A percentile compares a stretch with the other conserved stretches of the same genome.
Conservation (phyloP, 2,329 filamentous ascomycete species). For the Fusarium solani-melongenae region DNA sequence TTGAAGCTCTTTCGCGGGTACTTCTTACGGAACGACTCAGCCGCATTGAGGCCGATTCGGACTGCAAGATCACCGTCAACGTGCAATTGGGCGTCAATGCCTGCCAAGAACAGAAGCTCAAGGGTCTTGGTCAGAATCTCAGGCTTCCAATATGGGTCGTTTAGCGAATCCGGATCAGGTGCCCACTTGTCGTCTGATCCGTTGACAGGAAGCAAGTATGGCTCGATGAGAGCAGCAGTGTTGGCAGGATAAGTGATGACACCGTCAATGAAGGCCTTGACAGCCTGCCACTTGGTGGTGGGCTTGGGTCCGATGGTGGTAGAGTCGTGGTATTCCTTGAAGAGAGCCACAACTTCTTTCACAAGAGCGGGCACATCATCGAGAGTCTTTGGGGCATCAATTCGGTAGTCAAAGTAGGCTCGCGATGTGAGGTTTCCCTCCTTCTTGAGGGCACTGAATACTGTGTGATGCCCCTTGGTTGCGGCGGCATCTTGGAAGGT, state of each 20-base stretch:
- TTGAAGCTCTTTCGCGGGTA: slow-evolving; percentile 30
- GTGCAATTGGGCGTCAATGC: slow-evolving; percentile 40
- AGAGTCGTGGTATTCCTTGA: slow-evolving; percentile 26
- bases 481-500: slow-evolving; percentile 44
- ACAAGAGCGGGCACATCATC: slow-evolving; percentile 21
- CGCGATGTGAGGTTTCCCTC: slow-evolving; percentile 35
- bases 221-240: slow-evolving; percentile 43
- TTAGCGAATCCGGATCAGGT: slow-evolving; percentile 40
- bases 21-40: slow-evolving; percentile 37
- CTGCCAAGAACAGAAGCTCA: slow-evolving; percentile 33
- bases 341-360: slow-evolving; percentile 11
- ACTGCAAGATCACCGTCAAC: slow-evolving; percentile 42
- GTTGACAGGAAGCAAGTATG: slow-evolving; percentile 37
- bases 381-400: slow-evolving; percentile 36
- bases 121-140: slow-evolving; percentile 39
- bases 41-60: slow-evolving; percentile 36
- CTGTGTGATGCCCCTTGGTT: slow-evolving; percentile 1
- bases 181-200: slow-evolving; percentile 33
- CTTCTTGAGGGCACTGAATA: slow-evolving; percentile 37
- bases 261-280: slow-evolving; percentile 44
- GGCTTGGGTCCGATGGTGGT: slow-evolving; percentile 27
- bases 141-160: slow-evolving; percentile 38
- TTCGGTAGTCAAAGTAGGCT: slow-evolving; percentile 43
- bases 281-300: slow-evolving; percentile 42
- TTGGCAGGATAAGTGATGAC: slow-evolving; percentile 44